These are phyloP conservation scores for Epichloe brachyelytri DNA, from an alignment of 2,329 filamentous ascomycete genomes.

Conservation along the genomic window DNA sequence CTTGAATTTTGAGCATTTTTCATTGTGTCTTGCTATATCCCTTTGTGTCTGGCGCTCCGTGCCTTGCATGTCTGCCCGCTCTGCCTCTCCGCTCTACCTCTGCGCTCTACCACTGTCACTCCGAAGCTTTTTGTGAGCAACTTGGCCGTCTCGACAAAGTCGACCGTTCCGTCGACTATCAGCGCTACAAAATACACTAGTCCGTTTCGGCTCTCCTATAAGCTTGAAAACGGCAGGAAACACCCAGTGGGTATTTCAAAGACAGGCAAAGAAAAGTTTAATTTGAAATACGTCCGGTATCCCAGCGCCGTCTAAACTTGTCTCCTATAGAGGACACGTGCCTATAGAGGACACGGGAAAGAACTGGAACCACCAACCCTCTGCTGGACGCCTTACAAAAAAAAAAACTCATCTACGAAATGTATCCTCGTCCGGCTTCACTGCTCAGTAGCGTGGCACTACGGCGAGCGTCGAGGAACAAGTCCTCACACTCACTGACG, in stretches of 20 bases:
- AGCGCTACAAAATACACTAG: not conserved
- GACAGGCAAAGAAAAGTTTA: not conserved
- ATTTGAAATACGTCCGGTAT: not conserved
- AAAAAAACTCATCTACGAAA: conserved; percentile 30
- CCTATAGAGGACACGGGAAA: not conserved
- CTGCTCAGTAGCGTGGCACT: conserved; percentile 57
- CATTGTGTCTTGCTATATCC: conserved; percentile 4
- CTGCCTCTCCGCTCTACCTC: not conserved
- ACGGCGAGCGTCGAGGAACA: conserved; percentile 71
- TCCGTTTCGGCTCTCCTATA: not conserved
- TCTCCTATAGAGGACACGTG: not conserved
- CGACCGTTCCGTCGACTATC: not conserved
- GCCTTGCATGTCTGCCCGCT: not conserved
- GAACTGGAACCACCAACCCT: not conserved
- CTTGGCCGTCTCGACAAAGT: not conserved
- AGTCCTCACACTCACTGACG: conserved; percentile 67
- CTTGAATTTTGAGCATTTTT: not conserved
- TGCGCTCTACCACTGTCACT: not conserved
- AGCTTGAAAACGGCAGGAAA: not conserved
- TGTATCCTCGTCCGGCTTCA: conserved; percentile 51
- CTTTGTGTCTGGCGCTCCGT: conserved; percentile 1
- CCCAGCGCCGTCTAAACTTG: not conserved
- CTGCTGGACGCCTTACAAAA: not conserved
- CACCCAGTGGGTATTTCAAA: too few species aligned
- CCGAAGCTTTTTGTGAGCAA: not conserved